phyloP scores from a whole-genome alignment of 768 basidiomycete species.

The Neoboletus subvelutipes region DNA sequence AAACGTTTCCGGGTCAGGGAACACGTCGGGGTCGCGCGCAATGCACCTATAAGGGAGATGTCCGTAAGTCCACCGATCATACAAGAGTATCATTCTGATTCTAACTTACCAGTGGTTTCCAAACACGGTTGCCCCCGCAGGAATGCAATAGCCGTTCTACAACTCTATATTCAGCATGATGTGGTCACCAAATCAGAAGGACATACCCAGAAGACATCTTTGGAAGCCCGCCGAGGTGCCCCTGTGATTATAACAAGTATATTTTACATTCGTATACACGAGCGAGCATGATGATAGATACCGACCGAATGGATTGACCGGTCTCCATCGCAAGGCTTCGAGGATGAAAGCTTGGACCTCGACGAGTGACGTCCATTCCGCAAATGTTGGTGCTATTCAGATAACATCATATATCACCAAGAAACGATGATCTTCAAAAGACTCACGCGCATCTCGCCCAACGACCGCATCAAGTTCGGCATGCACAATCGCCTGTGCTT shows the following conservation, averaged over 20 bases:
- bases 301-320: conserved; percentile 33
- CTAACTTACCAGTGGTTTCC: conserved; percentile 31
- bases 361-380: conserved; percentile 32
- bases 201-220: conserved; percentile 28
- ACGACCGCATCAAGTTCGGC: conserved; percentile 38
- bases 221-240: conserved; percentile 22
- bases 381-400: conserved; percentile 37
- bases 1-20: too few species aligned
- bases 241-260: conserved; percentile 3
- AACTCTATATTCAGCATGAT: background rate
- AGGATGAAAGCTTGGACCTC: conserved; percentile 39
- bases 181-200: too few species aligned
- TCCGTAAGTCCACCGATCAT: background rate
- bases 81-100: background rate
- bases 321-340: conserved; percentile 41
- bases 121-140: conserved; percentile 34
- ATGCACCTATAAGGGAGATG: too few species aligned
- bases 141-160: conserved; percentile 37
- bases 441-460: conserved; percentile 35
- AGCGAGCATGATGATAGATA: background rate
- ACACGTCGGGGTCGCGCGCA: too few species aligned
- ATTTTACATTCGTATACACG: background rate
- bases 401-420: background rate
- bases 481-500: conserved; percentile 35
- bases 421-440: background rate